These are phyloP conservation scores for Populus hybrid DNA, from an alignment of 441 rosid species.

Conservation along the genomic window DNA sequence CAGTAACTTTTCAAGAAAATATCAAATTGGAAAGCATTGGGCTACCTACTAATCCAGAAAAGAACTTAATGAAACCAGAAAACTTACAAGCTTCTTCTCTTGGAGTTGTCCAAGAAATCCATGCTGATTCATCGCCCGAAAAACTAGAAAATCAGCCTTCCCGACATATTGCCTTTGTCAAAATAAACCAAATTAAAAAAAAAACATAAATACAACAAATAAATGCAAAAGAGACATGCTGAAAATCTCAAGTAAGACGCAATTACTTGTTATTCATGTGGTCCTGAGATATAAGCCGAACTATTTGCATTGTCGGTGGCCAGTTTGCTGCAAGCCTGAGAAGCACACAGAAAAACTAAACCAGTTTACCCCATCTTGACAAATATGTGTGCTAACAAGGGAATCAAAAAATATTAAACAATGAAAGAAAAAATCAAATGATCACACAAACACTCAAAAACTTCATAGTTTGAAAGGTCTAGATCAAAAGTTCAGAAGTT, in stretches of 20 bases:
- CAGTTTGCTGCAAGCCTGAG: conserved; percentile 96
- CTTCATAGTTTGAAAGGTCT: not conserved
- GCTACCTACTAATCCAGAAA: not conserved
- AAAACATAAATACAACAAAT: conserved; percentile 1
- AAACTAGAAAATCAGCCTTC: conserved; percentile 93
- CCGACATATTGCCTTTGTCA: conserved; percentile 84
- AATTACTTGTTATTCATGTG: conserved; percentile 96
- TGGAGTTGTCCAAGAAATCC: conserved; percentile 94
- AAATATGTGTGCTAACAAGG: not conserved
- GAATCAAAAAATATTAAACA: not conserved
- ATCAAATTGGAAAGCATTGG: not conserved
- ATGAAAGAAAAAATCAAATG: not conserved
- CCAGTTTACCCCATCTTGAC: conserved; percentile 4
- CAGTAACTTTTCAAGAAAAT: not conserved
- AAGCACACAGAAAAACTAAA: conserved; percentile 22
- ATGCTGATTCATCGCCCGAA: conserved; percentile 97
- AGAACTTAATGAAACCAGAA: conserved; percentile 20
- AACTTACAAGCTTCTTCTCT: conserved; percentile 97
- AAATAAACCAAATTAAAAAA: conserved; percentile 7
- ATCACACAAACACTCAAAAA: not conserved
- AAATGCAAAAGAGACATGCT: conserved; percentile 11
- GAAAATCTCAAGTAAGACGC: conserved; percentile 20
- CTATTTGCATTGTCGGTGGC: conserved; percentile 97
- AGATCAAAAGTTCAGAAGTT: not conserved
- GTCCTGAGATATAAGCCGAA: conserved; percentile 92